Conservation (phyloP, 2,329 filamentous ascomycete genomes). For the Boeremia exigua region DNA sequence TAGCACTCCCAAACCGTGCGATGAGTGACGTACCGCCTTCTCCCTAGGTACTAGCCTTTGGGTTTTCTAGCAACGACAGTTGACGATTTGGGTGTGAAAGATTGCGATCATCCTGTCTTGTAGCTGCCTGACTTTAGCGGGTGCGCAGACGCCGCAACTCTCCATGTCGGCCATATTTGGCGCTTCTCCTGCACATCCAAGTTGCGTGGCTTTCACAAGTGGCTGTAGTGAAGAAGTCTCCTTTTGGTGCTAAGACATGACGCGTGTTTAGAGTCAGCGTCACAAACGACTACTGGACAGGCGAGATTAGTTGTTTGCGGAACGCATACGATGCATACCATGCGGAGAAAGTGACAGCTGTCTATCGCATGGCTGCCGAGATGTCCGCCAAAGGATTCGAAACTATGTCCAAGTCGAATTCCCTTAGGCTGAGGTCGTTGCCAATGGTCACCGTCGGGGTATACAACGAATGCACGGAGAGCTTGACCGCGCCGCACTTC, state of each 20-base stretch:
- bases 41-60: not conserved
- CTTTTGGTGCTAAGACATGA: too few species aligned
- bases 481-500: not conserved
- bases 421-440: conserved; percentile 6
- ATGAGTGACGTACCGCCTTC: not conserved
- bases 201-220: not conserved
- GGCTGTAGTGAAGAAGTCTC: too few species aligned
- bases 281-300: not conserved
- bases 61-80: not conserved
- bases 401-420: conserved; percentile 4
- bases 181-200: not conserved
- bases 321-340: not conserved
- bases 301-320: not conserved
- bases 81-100: not conserved
- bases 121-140: not conserved
- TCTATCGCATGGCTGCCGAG: conserved; percentile 9
- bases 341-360: conserved; percentile 1
- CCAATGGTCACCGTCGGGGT: not conserved
- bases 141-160: not conserved
- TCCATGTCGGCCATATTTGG: not conserved
- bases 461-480: conserved; percentile 3
- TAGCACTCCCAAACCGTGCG: not conserved
- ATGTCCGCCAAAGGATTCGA: conserved; percentile 8
- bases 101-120: conserved; percentile 6
- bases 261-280: not conserved